phyloP scores from a whole-genome alignment of 1,284 basidiomycete genomes.

The Gomphus sp. region DNA sequence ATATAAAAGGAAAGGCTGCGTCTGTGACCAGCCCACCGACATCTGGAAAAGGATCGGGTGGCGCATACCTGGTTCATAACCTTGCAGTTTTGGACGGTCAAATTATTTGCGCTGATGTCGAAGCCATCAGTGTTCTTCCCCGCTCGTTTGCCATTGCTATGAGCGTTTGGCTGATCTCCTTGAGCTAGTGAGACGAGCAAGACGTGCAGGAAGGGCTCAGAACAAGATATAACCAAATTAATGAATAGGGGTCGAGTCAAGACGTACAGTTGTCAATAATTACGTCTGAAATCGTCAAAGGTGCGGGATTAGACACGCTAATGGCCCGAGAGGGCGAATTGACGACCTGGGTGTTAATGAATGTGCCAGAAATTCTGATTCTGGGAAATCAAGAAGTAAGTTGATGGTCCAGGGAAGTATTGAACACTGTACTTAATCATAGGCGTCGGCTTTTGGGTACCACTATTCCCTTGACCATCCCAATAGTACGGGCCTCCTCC shows the following conservation, averaged over 20 bases:
- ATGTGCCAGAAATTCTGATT: slow-evolving; percentile 46
- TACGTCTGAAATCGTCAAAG: slow-evolving; percentile 22
- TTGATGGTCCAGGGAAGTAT: background rate
- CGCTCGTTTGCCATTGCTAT: slow-evolving; percentile 31
- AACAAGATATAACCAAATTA: background rate
- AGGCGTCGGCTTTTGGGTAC: slow-evolving; percentile 32
- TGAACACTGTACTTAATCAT: slow-evolving; percentile 25
- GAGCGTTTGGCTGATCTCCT: slow-evolving; percentile 32
- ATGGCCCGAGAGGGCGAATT: slow-evolving; percentile 34
- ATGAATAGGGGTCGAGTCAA: slow-evolving; percentile 20
- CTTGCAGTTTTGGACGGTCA: slow-evolving; percentile 9
- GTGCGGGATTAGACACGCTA: slow-evolving; percentile 24
- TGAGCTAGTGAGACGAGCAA: slow-evolving; percentile 18
- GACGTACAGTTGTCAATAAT: slow-evolving; percentile 30
- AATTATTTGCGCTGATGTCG: slow-evolving; percentile 9
- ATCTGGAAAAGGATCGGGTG: background rate
- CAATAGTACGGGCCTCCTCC: slow-evolving; percentile 39
- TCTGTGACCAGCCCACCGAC: background rate
- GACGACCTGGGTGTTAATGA: slow-evolving; percentile 32
- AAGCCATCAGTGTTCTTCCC: slow-evolving; percentile 28
- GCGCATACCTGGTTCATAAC: slow-evolving; percentile 7
- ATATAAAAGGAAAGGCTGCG: background rate
- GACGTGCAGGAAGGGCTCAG: background rate
- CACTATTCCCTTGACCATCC: slow-evolving; percentile 36
- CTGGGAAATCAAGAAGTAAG: slow-evolving; percentile 19